Conservation (phyloP, 202 grass and related monocot genomes). For the Eragrostis tef region DNA sequence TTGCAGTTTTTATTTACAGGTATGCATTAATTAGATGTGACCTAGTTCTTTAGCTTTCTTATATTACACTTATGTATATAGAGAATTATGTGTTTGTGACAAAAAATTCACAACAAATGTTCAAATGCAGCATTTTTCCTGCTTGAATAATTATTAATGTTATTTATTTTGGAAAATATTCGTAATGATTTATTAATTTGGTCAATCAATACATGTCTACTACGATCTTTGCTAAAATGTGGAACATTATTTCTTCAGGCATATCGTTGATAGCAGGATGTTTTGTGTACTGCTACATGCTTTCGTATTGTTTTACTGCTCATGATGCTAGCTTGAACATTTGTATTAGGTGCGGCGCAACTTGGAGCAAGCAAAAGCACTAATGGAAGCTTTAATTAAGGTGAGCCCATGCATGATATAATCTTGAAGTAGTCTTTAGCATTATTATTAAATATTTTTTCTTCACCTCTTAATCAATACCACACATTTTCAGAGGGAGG, state of each 20-base stretch:
- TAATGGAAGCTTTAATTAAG: slow-evolving; percentile 93
- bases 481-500: slow-evolving; percentile 76
- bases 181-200: slow-evolving; percentile 6
- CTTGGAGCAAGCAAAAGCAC: slow-evolving; percentile 88
- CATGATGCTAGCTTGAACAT: slow-evolving; percentile 42
- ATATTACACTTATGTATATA: neutral
- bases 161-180: slow-evolving; percentile 10
- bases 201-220: neutral
- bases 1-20: slow-evolving; percentile 1
- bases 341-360: slow-evolving; percentile 82
- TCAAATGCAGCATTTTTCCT: neutral
- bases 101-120: neutral
- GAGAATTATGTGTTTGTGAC: neutral
- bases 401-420: slow-evolving; percentile 52
- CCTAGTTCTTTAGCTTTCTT: neutral
- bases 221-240: slow-evolving; percentile 14
- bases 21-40: neutral
- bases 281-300: slow-evolving; percentile 1
- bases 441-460: slow-evolving; percentile 17
- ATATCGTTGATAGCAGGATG: slow-evolving; percentile 21
- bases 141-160: neutral
- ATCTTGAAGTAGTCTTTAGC: slow-evolving; percentile 29
- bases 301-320: slow-evolving; percentile 33
- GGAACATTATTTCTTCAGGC: neutral
- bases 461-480: slow-evolving; percentile 36